Conservation (phyloP, 106 monocot genomes). For the Chionographis japonica region DNA sequence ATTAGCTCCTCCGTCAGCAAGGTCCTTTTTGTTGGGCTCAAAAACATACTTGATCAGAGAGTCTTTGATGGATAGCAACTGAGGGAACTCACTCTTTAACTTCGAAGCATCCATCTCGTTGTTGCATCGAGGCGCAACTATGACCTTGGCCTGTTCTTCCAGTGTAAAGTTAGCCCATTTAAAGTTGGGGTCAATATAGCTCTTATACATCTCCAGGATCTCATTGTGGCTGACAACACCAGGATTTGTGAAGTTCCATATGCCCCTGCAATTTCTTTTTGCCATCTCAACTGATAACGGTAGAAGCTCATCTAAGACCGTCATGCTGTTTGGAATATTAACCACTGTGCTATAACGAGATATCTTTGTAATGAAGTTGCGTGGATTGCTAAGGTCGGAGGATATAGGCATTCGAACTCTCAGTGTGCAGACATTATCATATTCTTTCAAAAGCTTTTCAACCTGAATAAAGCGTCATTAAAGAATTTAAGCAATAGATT, state of each 20-base stretch:
- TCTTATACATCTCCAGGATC: constrained; percentile 22
- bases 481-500: background rate
- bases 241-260: constrained; percentile 24
- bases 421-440: constrained; percentile 23
- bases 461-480: constrained; percentile 6
- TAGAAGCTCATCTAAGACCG: constrained; percentile 25
- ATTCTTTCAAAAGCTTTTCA: constrained; percentile 26
- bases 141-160: constrained; percentile 27
- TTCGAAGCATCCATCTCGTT: constrained; percentile 26
- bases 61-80: constrained; percentile 22
- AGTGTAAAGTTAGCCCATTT: constrained; percentile 17
- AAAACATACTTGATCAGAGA: constrained; percentile 16
- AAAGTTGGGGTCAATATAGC: constrained; percentile 11
- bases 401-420: constrained; percentile 33
- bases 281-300: constrained; percentile 31
- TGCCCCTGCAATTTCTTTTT: constrained; percentile 16
- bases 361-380: constrained; percentile 31
- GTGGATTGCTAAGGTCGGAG: constrained; percentile 24
- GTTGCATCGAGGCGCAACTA: constrained; percentile 24
- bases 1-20: background rate
- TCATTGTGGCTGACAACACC: constrained; percentile 25
- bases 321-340: constrained; percentile 32
- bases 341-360: constrained; percentile 22
- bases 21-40: constrained; percentile 14
- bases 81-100: constrained; percentile 15